These are phyloP conservation scores for Atkinsonella hypoxylon DNA, from an alignment of 2,329 filamentous ascomycete species.

Conservation along the genomic window DNA sequence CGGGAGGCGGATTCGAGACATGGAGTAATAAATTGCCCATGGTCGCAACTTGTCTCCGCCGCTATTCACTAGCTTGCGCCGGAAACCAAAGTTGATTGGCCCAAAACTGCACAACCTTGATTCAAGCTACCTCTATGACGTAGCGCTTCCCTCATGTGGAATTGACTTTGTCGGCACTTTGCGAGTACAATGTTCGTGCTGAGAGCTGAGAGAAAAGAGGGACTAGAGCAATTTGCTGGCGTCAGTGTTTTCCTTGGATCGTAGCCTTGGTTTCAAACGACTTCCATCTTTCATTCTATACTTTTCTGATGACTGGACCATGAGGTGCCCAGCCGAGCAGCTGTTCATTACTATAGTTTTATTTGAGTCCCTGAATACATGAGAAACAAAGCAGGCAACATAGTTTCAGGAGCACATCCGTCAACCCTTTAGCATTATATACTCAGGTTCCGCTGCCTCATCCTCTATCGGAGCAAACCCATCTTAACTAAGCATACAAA, in stretches of 20 bases:
- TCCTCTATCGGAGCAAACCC: not conserved
- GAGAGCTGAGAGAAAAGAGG: not conserved
- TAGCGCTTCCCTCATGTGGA: slow-evolving; percentile 3
- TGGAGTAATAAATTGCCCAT: not conserved
- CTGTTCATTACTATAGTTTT: too few relatives aligned
- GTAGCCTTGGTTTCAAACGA: not conserved
- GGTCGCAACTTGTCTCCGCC: not conserved
- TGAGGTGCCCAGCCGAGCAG: not conserved
- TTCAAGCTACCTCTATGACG: slow-evolving; percentile 6
- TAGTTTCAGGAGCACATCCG: not conserved
- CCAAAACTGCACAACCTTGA: not conserved
- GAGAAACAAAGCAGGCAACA: not conserved
- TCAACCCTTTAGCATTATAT: too few relatives aligned
- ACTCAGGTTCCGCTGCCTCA: not conserved
- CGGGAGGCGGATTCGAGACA: not conserved
- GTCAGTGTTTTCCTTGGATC: not conserved
- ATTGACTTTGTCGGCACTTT: not conserved
- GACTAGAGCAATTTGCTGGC: not conserved
- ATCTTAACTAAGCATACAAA: slow-evolving; percentile 2
- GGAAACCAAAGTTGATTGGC: not conserved
- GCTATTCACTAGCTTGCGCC: not conserved
- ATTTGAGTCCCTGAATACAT: not conserved
- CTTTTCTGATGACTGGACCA: not conserved
- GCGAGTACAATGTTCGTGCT: not conserved
- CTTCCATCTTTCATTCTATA: not conserved